Base-by-base conservation (phyloP, 2,329 filamentous ascomycete genomes). In the Botrytis fabae region DNA sequence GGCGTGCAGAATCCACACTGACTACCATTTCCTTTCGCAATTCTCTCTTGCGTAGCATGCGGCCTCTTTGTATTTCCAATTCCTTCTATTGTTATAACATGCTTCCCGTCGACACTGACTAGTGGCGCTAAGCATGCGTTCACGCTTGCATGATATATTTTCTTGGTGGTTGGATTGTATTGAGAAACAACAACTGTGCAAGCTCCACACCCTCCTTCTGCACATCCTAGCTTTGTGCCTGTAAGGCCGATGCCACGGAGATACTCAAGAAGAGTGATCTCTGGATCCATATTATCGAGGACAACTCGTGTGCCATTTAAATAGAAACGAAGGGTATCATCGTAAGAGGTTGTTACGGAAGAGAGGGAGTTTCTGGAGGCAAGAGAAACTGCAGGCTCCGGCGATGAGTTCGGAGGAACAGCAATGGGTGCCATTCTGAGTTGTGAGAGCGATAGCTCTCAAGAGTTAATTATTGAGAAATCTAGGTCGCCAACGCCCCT, bases 71-170 rank as follows among this genome's bases (percentile, higher is more conserved):
- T 91, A 81, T 92, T 93, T 18, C 96, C 96, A 79, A 99, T 98
- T 10, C 96, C 96, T 83, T 99, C 96, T 59, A 99, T 91, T 4
- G 96, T 99, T 80, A 99, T 95, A 80, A 98, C 94, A 87, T 99
- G 96, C 82, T 99, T 99, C 62, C 96, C 96, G 81, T 98, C 96
- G 61, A 98, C 89, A 79, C 94, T 97, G 77, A 94, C 93, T 64
- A 99, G 87, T 10, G 96, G 96, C 18, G 96, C 95, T 70, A 99
- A 86, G 81, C 96, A 99, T 60, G 96, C 96, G 81, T 99, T 99
- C 74, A 98, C 93, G 71, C 93, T 97, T 73, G 96, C 96, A 85
- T 99, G 95, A 80, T 98, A 98, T 78, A 98, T 93, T 81, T 93
- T 89, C 79, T 93, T 93, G 9, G 95, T 98, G 5, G 80, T 81